A percentile compares a stretch with the other conserved stretches of the same genome.
Conservation (phyloP, 2,329 filamentous ascomycete species). For the Cladosporium colombiae region DNA sequence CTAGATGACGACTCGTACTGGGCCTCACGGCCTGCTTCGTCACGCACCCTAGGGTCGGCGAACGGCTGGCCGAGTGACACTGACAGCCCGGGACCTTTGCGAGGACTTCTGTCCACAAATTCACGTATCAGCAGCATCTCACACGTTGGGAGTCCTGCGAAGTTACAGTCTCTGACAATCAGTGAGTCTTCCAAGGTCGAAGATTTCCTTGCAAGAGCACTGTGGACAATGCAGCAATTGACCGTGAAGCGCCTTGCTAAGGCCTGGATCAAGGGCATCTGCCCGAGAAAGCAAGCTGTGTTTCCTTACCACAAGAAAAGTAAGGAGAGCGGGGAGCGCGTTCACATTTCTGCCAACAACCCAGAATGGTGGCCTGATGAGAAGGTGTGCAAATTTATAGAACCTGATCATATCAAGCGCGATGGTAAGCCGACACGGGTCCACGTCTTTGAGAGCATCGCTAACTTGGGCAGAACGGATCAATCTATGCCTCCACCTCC, state of each 20-base stretch:
- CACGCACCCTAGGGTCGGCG: background rate
- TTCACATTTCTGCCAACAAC: conserved; percentile 33
- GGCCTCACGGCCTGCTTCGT: background rate
- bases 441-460: background rate
- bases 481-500: conserved; percentile 33
- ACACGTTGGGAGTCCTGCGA: background rate
- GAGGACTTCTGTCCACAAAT: background rate
- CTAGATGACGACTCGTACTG: background rate
- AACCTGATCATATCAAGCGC: conserved; percentile 73
- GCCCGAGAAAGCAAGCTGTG: conserved; percentile 75
- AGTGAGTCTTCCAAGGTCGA: conserved; percentile 37
- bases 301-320: conserved; percentile 68
- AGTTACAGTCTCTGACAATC: background rate
- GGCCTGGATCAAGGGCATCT: conserved; percentile 72
- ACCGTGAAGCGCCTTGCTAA: conserved; percentile 73
- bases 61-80: background rate
- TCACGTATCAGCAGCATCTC: background rate
- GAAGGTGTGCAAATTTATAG: conserved; percentile 62
- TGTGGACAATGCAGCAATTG: conserved; percentile 69
- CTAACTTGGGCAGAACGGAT: conserved; percentile 33
- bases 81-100: background rate
- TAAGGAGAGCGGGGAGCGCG: background rate
- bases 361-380: conserved; percentile 41
- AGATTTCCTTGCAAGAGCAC: conserved; percentile 61
- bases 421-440: conserved; percentile 50